Evolutionary conservation across 371 early-diverging fungal species (phyloP).

Genomic region (Cokeromyces recurvatus): DNA sequence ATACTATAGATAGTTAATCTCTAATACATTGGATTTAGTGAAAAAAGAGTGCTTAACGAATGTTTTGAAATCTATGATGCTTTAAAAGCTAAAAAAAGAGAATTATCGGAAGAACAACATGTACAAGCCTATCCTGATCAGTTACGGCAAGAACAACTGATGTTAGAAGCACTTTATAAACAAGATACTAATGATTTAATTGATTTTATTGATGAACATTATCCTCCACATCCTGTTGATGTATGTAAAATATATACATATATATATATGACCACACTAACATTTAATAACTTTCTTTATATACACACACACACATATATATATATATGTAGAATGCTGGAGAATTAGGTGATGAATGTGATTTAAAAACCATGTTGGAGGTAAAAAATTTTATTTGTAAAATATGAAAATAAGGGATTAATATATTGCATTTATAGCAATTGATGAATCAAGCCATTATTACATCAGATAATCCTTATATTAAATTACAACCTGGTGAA

Average conservation of each 20-base stretch:
- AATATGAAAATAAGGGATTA: not conserved
- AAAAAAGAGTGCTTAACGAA: constrained; percentile 16
- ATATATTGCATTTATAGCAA: constrained; percentile 9
- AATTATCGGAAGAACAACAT: constrained; percentile 4
- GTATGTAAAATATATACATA: too few species aligned
- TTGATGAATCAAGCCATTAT: constrained; percentile 51
- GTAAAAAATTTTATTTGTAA: constrained; percentile 7
- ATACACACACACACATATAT: constrained; percentile 9
- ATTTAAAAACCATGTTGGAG: constrained; percentile 30
- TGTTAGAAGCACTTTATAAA: not conserved
- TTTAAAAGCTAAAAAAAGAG: constrained; percentile 10
- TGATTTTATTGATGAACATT: constrained; percentile 40
- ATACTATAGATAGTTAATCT: too few species aligned
- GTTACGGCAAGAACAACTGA: not conserved
- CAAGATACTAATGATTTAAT: constrained; percentile 28
- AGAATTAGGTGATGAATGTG: constrained; percentile 17
- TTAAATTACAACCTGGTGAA: constrained; percentile 33
- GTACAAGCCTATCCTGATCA: not conserved
- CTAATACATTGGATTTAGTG: too few species aligned
- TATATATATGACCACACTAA: too few species aligned
- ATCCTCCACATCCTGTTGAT: constrained; percentile 41
- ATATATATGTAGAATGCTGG: constrained; percentile 16
- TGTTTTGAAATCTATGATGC: constrained; percentile 16
- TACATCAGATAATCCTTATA: constrained; percentile 44
- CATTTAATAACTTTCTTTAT: constrained; percentile 5